phyloP scores from a whole-genome alignment of 1,284 basidiomycete species.

The Blastosporella zonata region DNA sequence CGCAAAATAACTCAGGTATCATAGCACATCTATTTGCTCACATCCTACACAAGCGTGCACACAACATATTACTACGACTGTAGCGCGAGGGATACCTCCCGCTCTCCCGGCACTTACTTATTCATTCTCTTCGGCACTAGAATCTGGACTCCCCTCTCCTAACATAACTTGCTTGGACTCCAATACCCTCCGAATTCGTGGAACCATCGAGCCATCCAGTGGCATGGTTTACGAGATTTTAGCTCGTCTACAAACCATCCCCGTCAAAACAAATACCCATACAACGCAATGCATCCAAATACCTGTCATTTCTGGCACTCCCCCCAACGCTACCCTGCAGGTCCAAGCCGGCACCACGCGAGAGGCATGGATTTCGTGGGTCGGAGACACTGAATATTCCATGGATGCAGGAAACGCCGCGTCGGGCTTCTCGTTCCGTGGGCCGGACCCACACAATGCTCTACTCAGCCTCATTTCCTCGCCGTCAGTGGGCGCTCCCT shows the following conservation, averaged over 20 bases:
- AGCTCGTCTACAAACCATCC: constrained; percentile 40
- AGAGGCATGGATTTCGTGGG: constrained; percentile 65
- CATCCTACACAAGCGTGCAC: constrained; percentile 58
- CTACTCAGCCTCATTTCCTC: constrained; percentile 41
- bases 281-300: constrained; percentile 26
- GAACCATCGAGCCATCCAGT: constrained; percentile 40
- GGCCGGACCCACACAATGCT: constrained; percentile 52
- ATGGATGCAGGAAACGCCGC: constrained; percentile 56
- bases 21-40: constrained; percentile 68
- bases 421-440: constrained; percentile 59
- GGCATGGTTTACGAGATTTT: constrained; percentile 73
- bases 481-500: constrained; percentile 23
- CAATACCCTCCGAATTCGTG: constrained; percentile 54
- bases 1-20: constrained; percentile 2
- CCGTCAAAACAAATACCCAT: constrained; percentile 9
- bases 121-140: constrained; percentile 46
- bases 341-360: constrained; percentile 41
- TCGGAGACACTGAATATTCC: constrained; percentile 67
- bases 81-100: constrained; percentile 18
- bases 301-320: constrained; percentile 26
- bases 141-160: constrained; percentile 50
- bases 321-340: constrained; percentile 50
- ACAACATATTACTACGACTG: constrained; percentile 47
- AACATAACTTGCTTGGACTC: constrained; percentile 60
- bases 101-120: constrained; percentile 42